A percentile compares a stretch with the other conserved stretches of the same genome.
These are phyloP conservation scores for Tarenaya hassleriana DNA, from an alignment of 345 rosid species.

Conservation along the genomic window DNA sequence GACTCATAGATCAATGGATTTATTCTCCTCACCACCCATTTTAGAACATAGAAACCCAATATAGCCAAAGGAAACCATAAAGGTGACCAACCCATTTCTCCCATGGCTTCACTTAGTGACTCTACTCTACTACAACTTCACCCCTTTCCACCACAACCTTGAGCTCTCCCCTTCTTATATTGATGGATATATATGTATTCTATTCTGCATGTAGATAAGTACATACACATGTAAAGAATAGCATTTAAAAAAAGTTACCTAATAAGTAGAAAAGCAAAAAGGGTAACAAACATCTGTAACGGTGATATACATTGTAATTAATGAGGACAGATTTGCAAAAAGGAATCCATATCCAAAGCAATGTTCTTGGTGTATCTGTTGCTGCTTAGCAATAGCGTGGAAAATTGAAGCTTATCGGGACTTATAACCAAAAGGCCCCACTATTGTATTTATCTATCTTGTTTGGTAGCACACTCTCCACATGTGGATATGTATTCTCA, in stretches of 20 bases:
- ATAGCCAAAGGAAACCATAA: slow-evolving; percentile 13
- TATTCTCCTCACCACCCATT: slow-evolving; percentile 40
- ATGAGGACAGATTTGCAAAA: too few species aligned
- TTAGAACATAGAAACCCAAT: slow-evolving; percentile 27
- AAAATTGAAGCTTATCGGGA: too few species aligned
- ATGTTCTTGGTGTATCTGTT: too few species aligned
- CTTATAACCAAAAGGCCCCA: too few species aligned
- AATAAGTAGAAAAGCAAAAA: background rate
- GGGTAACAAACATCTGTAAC: slow-evolving; percentile 7
- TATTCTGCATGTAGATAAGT: slow-evolving; percentile 11
- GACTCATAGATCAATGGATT: slow-evolving; percentile 59
- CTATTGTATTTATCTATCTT: slow-evolving; percentile 24
- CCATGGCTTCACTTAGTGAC: slow-evolving; percentile 20
- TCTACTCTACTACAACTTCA: background rate
- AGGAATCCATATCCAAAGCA: too few species aligned
- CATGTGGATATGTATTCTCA: slow-evolving; percentile 14
- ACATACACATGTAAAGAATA: slow-evolving; percentile 2
- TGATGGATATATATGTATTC: background rate
- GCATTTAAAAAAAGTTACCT: background rate
- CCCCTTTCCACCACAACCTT: slow-evolving; percentile 10
- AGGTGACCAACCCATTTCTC: background rate
- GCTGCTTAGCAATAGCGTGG: too few species aligned
- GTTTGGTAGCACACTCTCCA: slow-evolving; percentile 16
- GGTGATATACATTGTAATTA: too few species aligned
- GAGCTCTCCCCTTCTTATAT: slow-evolving; percentile 3